Evolutionary conservation across 768 basidiomycete species (phyloP).

Genomic region (Tephrocybe rancida): DNA sequence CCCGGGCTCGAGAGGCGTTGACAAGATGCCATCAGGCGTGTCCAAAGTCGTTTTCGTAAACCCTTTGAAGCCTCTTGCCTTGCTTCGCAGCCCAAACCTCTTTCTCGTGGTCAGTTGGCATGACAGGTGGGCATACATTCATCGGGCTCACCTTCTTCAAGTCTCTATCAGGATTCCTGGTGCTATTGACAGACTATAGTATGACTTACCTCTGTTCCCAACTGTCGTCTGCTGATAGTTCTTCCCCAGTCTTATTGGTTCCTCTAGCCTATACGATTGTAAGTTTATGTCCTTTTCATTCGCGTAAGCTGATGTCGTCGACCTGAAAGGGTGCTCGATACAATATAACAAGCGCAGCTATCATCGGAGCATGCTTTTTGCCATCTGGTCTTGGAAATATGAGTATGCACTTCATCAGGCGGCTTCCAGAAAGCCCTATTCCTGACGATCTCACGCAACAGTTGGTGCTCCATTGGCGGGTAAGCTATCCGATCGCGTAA

Average conservation of each 20-base stretch:
- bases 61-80: conserved; percentile 51
- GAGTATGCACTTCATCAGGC: conserved; percentile 35
- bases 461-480: conserved; percentile 66
- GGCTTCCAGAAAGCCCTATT: not conserved
- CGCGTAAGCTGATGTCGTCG: not conserved
- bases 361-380: conserved; percentile 62
- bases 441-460: conserved; percentile 21
- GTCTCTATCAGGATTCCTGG: conserved; percentile 31
- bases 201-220: conserved; percentile 15
- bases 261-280: conserved; percentile 73
- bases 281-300: conserved; percentile 19
- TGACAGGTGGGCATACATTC: not conserved
- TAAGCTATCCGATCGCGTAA: conserved; percentile 53
- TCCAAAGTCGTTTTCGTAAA: conserved; percentile 52
- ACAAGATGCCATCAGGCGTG: conserved; percentile 35
- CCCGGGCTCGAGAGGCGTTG: conserved; percentile 57
- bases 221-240: conserved; percentile 26
- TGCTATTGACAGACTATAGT: conserved; percentile 45
- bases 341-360: conserved; percentile 53
- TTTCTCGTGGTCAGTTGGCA: conserved; percentile 47
- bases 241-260: conserved; percentile 46
- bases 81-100: conserved; percentile 64
- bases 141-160: conserved; percentile 9
- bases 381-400: conserved; percentile 63
- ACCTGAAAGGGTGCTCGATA: conserved; percentile 54